Conservation (phyloP, 2,329 filamentous ascomycete species). For the Trichoderma sp. region DNA sequence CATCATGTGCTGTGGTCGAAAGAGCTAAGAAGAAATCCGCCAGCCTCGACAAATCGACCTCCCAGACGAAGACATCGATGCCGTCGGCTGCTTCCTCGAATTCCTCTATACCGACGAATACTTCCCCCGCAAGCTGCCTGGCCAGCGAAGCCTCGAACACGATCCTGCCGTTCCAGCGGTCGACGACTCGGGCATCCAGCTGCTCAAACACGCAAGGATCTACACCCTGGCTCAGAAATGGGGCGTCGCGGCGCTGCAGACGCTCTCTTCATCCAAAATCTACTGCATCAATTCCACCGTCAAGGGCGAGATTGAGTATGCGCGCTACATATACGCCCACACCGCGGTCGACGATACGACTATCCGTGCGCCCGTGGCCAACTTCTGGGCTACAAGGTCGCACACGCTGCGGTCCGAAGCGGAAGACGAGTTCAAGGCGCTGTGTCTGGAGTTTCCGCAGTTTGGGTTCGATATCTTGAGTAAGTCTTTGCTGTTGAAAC, state of each 20-base stretch:
- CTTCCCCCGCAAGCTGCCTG: constrained; percentile 70
- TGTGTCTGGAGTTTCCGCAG: constrained; percentile 88
- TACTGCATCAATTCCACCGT: constrained; percentile 88
- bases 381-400: constrained; percentile 82
- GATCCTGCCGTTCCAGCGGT: constrained; percentile 67
- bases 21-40: background rate
- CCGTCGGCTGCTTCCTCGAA: constrained; percentile 48
- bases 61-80: constrained; percentile 41
- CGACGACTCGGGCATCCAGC: constrained; percentile 79
- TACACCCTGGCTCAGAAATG: constrained; percentile 88
- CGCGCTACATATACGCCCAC: constrained; percentile 84
- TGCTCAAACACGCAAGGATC: constrained; percentile 85
- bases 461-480: constrained; percentile 92
- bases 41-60: constrained; percentile 71
- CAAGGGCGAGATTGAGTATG: constrained; percentile 88
- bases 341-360: constrained; percentile 69
- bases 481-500: constrained; percentile 45
- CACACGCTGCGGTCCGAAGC: constrained; percentile 85
- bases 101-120: constrained; percentile 55
- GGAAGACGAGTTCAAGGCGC: constrained; percentile 78
- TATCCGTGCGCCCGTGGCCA: constrained; percentile 82
- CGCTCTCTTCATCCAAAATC: constrained; percentile 84
- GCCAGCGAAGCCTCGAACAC: constrained; percentile 68
- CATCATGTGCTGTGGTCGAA: too few species aligned
- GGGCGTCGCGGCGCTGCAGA: constrained; percentile 68